Evolutionary conservation across 176 grass and related monocot species (phyloP).

Genomic region (Triticum urartu): DNA sequence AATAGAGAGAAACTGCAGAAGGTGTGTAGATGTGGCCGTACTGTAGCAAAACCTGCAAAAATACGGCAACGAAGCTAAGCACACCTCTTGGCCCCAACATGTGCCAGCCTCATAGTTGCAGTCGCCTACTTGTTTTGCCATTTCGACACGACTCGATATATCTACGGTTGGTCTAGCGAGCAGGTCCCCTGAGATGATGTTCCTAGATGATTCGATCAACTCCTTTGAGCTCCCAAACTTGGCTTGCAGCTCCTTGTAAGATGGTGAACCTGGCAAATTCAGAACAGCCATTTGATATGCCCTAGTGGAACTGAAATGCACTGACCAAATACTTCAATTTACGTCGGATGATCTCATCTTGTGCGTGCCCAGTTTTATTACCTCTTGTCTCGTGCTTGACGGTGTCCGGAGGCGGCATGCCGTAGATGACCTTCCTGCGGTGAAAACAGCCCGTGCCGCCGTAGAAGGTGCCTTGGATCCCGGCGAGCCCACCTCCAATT

Average conservation of each 20-base stretch:
- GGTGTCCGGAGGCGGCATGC: not conserved
- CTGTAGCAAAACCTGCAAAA: slow-evolving; percentile 3
- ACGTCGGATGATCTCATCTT: not conserved
- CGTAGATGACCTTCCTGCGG: slow-evolving; percentile 52
- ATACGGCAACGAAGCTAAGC: not conserved
- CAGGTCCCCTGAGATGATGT: not conserved
- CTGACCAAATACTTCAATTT: not conserved
- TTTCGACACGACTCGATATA: not conserved
- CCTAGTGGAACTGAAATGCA: not conserved
- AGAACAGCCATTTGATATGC: not conserved
- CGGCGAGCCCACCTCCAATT: not conserved
- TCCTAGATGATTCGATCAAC: slow-evolving; percentile 21
- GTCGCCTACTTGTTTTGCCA: slow-evolving; percentile 15
- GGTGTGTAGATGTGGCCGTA: no score
- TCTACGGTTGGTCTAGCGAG: not conserved
- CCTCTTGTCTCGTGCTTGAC: not conserved
- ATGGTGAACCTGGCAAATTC: slow-evolving; percentile 23
- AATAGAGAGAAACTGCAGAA: not conserved
- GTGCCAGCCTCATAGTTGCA: slow-evolving; percentile 31
- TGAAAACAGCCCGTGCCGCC: slow-evolving; percentile 55
- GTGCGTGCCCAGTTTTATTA: not conserved
- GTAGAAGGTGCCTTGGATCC: slow-evolving; percentile 42
- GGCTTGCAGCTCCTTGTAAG: slow-evolving; percentile 28
- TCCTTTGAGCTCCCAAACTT: slow-evolving; percentile 32
- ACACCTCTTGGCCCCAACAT: slow-evolving; percentile 38